Evolutionary conservation across 2,329 filamentous ascomycete species (phyloP), one percentile per base, ranked within the genome.

Genomic region (Phialophora macrospora): DNA sequence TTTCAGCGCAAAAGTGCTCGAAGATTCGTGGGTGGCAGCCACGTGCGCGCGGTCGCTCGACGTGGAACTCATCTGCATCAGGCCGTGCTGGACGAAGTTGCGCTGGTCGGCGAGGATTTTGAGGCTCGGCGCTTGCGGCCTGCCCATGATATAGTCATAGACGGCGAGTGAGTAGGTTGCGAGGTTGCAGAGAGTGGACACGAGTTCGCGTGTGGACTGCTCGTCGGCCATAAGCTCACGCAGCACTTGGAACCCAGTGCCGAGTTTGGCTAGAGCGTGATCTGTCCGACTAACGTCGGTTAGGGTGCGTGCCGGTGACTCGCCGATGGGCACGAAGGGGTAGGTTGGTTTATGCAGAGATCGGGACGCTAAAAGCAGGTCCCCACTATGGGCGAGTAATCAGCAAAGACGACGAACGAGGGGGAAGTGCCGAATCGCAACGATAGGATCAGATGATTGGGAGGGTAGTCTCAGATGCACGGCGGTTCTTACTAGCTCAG

Each of bases 71-170:
- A 56, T 28, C 3, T 68, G 74, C 49, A 78, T 63, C 11, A 79
- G 70, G 20, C 69, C 72, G 46, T 77, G 73, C 60, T 79, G 77
- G 20, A 77, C 73, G 7, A 75, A 70, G 59, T 80, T 80, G 22
- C 78, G 76, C 57, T 77, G 75, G 65, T 80, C 78, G 34, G 72
- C 68, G 4, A 79, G 67, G 11, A 49, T 20, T 11, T 11, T 24
- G 20, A 66, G 32, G 26, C 20, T 44, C 14, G 51, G 59, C 7
- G 60, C 55, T 26, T 59, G 24, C 22, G 60, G 48, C 46, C 64
- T 32, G 22, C 44, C 64, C 34, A 56, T 56, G 11, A 66, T 54
- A 20, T 66, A 66, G 48, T 63, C 60, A 20, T 66, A 60, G 4
- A 66, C 48, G n/a, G 41, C 54, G 4, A 66, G 41, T n/a, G 55